phyloP scores from a whole-genome alignment of 345 rosid species.

The Rhodamnia argentea region DNA sequence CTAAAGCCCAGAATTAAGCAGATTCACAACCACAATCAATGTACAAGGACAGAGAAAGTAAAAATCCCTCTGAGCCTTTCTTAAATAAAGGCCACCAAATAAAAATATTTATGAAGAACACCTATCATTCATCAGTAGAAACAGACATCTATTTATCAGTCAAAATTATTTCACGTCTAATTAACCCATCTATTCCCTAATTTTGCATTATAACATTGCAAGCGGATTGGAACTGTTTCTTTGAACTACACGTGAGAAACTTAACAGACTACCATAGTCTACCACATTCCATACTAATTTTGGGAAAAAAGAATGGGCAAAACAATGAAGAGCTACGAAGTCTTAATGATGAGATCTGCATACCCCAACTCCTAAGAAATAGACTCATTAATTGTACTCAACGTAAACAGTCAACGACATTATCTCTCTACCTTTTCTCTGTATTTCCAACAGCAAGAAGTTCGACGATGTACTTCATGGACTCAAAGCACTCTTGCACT shows the following conservation, averaged over 20 bases:
- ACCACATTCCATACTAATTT: not conserved
- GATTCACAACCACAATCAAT: not conserved
- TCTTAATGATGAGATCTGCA: not conserved
- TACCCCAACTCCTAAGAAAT: not conserved
- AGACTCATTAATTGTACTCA: not conserved
- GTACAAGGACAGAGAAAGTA: not conserved
- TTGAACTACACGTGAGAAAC: not conserved
- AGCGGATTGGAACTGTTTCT: not conserved
- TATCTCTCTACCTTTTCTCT: conserved; percentile 56
- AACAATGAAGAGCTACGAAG: not conserved
- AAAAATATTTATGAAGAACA: not conserved
- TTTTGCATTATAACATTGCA: not conserved
- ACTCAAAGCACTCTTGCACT: conserved; percentile 79
- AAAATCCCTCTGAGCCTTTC: not conserved
- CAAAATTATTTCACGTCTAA: not conserved
- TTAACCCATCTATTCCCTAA: not conserved
- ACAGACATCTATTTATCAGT: not conserved
- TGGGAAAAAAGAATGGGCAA: not conserved
- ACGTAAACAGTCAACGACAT: not conserved
- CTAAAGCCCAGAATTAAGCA: not conserved
- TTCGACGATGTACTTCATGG: conserved; percentile 72
- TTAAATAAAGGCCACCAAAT: not conserved
- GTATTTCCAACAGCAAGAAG: conserved; percentile 67
- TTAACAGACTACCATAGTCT: not conserved
- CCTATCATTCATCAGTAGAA: not conserved